These are phyloP conservation scores for Leccinum variicolor DNA, from an alignment of 768 basidiomycete species.

Conservation along the genomic window DNA sequence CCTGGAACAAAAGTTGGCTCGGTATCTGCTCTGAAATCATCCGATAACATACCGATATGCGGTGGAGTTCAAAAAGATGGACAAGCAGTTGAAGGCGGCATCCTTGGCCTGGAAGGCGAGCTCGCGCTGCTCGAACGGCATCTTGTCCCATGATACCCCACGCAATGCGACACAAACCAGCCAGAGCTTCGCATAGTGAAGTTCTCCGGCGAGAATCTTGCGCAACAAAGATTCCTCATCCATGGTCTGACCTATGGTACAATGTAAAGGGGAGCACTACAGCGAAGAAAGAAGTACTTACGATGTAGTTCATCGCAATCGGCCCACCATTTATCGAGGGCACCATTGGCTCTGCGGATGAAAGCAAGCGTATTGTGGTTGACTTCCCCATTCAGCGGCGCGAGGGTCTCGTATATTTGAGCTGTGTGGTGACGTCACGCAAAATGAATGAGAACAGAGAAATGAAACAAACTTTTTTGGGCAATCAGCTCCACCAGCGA, in stretches of 20 bases:
- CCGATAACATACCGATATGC: constrained; percentile 65
- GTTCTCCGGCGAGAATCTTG: constrained; percentile 83
- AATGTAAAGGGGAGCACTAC: constrained; percentile 4
- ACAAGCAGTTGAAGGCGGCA: constrained; percentile 80
- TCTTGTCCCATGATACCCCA: constrained; percentile 93
- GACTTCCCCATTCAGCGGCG: constrained; percentile 82
- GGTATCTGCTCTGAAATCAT: background rate
- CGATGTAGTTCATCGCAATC: constrained; percentile 87
- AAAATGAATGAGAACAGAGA: background rate
- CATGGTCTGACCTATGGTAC: constrained; percentile 61
- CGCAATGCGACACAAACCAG: constrained; percentile 89
- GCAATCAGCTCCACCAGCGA: constrained; percentile 87
- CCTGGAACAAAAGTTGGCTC: constrained; percentile 35
- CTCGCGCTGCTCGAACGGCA: constrained; percentile 93
- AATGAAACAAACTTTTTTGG: constrained; percentile 69
- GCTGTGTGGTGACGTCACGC: constrained; percentile 42
- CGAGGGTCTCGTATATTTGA: constrained; percentile 89
- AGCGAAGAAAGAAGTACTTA: constrained; percentile 25
- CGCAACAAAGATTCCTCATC: constrained; percentile 83
- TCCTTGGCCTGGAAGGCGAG: constrained; percentile 95
- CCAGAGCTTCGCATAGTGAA: constrained; percentile 94
- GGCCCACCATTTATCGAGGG: constrained; percentile 87
- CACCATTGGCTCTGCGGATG: constrained; percentile 81
- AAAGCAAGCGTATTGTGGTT: constrained; percentile 83
- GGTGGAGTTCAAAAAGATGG: constrained; percentile 76